Evolutionary conservation across 345 rosid species (phyloP).

Genomic region (Boechera stricta): DNA sequence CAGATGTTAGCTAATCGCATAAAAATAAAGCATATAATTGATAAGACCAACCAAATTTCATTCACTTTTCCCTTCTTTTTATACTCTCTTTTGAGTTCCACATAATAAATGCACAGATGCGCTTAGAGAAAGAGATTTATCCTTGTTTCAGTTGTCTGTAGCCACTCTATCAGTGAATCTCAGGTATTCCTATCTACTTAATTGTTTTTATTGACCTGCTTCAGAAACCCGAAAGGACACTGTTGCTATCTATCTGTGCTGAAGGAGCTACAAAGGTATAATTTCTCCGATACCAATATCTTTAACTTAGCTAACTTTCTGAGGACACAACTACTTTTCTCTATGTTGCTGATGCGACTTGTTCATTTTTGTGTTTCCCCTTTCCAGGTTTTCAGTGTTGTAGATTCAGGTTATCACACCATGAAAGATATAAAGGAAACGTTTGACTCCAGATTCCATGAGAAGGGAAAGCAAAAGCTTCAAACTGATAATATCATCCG

Average conservation of each 20-base stretch:
- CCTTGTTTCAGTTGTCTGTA: constrained; percentile 26
- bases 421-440: constrained; percentile 55
- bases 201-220: constrained; percentile 37
- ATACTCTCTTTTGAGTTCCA: not conserved
- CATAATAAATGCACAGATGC: constrained; percentile 24
- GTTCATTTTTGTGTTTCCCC: constrained; percentile 31
- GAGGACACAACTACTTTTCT: constrained; percentile 21
- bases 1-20: constrained; percentile 9
- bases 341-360: constrained; percentile 21
- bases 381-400: constrained; percentile 75
- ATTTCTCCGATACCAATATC: constrained; percentile 16
- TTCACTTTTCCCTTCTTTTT: constrained; percentile 6
- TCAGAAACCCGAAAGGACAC: constrained; percentile 88
- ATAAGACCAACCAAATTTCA: constrained; percentile 10
- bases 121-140: constrained; percentile 1
- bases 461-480: constrained; percentile 57
- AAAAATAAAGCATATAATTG: constrained; percentile 15
- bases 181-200: constrained; percentile 10
- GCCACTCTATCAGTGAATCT: constrained; percentile 13
- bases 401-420: constrained; percentile 80
- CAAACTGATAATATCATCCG: constrained; percentile 54
- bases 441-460: constrained; percentile 42
- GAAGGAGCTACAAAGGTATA: constrained; percentile 92
- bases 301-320: constrained; percentile 10
- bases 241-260: constrained; percentile 69